Conservation (phyloP, 129 eudicot species). For the Pulicaria dysenterica region DNA sequence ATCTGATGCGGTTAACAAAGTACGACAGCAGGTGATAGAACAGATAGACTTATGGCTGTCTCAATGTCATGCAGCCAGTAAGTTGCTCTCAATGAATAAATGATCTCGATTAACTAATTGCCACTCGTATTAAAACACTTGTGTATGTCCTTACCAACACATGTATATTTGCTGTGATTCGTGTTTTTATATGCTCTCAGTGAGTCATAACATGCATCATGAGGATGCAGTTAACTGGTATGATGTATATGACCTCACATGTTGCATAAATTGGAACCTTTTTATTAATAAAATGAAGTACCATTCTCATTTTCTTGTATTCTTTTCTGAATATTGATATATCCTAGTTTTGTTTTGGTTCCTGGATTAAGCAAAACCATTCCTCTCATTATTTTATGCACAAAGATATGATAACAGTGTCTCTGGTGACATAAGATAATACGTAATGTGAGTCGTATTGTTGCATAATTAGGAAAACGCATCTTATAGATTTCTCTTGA, state of each 20-base stretch:
- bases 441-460: background rate
- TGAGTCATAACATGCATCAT: conserved; percentile 12
- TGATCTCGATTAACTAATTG: background rate
- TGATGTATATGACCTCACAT: conserved; percentile 9
- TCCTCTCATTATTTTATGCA: background rate
- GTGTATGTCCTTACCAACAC: conserved; percentile 2
- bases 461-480: conserved; percentile 20
- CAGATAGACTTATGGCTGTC: conserved; percentile 91
- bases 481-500: conserved; percentile 31
- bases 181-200: conserved; percentile 10
- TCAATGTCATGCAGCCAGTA: conserved; percentile 51
- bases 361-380: background rate
- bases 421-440: background rate
- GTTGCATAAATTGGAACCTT: background rate
- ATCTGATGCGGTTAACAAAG: conserved; percentile 84
- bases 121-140: background rate
- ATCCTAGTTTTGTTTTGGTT: conserved; percentile 11
- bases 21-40: conserved; percentile 62
- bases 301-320: background rate
- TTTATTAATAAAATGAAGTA: background rate
- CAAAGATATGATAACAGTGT: background rate
- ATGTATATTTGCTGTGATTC: conserved; percentile 20
- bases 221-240: conserved; percentile 22
- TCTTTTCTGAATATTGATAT: background rate
- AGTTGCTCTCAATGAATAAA: conserved; percentile 28